These are phyloP conservation scores for Phytophthora colocasiae DNA, from an alignment of 352 stramenopile species.

Conservation along the genomic window DNA sequence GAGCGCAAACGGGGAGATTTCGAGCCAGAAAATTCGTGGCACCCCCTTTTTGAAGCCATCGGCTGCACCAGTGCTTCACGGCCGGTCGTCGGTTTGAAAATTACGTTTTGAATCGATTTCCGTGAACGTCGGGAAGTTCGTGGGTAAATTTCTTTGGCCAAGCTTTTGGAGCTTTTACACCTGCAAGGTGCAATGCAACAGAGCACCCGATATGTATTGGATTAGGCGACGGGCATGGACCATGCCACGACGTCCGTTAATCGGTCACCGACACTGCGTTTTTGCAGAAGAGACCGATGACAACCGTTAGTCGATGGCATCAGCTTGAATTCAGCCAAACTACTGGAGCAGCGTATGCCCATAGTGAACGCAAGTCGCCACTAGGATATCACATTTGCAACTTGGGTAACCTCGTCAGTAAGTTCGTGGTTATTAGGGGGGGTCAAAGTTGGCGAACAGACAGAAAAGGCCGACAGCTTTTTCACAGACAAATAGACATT, in stretches of 20 bases:
- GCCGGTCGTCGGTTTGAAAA: constrained; percentile 30
- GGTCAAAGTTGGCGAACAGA: no score
- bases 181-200: background rate
- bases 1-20: constrained; percentile 9
- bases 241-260: background rate
- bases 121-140: no score
- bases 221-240: background rate
- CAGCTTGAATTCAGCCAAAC: background rate
- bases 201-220: background rate
- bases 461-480: no score
- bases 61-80: constrained; percentile 7
- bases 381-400: constrained; percentile 21
- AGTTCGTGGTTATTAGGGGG: no score
- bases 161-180: no score
- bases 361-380: constrained; percentile 4
- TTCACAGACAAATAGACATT: no score
- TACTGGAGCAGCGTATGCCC: background rate
- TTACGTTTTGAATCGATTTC: background rate
- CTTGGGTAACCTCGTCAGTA: no score
- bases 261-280: background rate
- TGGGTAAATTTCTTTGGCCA: background rate
- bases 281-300: background rate
- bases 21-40: constrained; percentile 16
- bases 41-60: constrained; percentile 30
- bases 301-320: background rate